These are phyloP conservation scores for Kluyveromyces dobzhanskii DNA, from an alignment of 805 yeast species.

Conservation along the genomic window DNA sequence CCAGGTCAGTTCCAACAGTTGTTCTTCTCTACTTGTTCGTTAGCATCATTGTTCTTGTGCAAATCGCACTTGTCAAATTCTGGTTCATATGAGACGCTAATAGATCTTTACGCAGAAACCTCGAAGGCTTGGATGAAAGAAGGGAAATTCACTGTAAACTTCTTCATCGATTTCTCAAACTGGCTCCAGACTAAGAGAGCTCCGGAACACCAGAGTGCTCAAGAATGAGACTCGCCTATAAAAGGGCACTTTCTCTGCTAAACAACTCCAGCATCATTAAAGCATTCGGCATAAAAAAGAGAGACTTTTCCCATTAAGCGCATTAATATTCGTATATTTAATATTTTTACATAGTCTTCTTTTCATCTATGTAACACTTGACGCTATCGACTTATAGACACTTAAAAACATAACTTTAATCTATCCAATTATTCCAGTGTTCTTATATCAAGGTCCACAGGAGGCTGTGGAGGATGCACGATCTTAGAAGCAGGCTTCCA, in stretches of 20 bases:
- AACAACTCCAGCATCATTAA: too few relatives aligned
- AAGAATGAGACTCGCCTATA: too few relatives aligned
- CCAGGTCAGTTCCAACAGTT: constrained; percentile 31
- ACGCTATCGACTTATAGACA: too few relatives aligned
- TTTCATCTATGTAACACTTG: too few relatives aligned
- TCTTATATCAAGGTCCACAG: constrained; percentile 6
- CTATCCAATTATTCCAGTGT: constrained; percentile 16
- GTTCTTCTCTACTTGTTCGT: constrained; percentile 53
- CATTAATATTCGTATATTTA: too few relatives aligned
- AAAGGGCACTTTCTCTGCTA: too few relatives aligned
- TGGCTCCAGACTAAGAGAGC: constrained; percentile 38
- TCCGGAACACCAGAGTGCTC: too few relatives aligned
- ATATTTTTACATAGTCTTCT: too few relatives aligned
- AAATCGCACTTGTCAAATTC: constrained; percentile 39
- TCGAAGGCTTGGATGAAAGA: constrained; percentile 51
- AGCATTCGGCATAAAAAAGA: too few relatives aligned
- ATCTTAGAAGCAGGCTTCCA: constrained; percentile 36
- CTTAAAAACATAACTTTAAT: too few relatives aligned
- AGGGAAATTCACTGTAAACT: constrained; percentile 25
- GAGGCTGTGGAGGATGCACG: constrained; percentile 13
- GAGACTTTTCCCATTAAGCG: too few relatives aligned
- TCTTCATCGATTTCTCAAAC: constrained; percentile 73
- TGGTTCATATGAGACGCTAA: constrained; percentile 24
- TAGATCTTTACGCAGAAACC: constrained; percentile 47
- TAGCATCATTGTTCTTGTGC: constrained; percentile 41